A percentile compares a stretch with the other conserved stretches of the same genome.
phyloP scores from a whole-genome alignment of 2,329 filamentous ascomycete species.

The Gaeumannomyces sp. region DNA sequence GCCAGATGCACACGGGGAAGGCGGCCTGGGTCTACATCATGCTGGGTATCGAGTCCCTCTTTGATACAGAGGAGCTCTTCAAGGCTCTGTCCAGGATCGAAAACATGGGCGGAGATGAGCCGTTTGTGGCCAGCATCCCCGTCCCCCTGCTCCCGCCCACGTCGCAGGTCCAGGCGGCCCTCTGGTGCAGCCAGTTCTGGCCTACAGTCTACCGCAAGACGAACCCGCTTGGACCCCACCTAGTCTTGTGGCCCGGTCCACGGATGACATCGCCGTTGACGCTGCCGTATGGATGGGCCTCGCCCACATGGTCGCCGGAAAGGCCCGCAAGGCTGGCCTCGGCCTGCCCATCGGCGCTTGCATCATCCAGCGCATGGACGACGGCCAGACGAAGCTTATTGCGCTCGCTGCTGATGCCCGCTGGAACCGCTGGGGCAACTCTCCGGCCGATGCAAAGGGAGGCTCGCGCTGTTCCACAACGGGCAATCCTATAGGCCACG shows the following conservation, averaged over 20 bases:
- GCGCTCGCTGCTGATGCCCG: constrained; percentile 73
- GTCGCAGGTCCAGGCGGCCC: constrained; percentile 65
- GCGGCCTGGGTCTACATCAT: constrained; percentile 56
- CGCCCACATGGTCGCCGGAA: constrained; percentile 56
- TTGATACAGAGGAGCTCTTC: constrained; percentile 49
- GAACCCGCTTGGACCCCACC: constrained; percentile 80
- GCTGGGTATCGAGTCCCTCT: constrained; percentile 42
- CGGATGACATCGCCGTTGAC: constrained; percentile 60
- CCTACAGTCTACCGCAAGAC: constrained; percentile 81
- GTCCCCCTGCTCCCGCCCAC: constrained; percentile 71
- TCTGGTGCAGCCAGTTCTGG: constrained; percentile 75
- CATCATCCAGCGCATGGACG: constrained; percentile 57
- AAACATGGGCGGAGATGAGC: constrained; percentile 40
- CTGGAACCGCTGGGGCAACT: constrained; percentile 49
- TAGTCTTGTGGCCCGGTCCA: constrained; percentile 62
- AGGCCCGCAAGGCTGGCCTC: constrained; percentile 49
- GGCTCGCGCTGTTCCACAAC: constrained; percentile 26
- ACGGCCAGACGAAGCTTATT: constrained; percentile 50
- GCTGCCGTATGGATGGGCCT: constrained; percentile 62
- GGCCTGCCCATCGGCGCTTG: constrained; percentile 70
- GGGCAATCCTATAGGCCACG: constrained; percentile 73
- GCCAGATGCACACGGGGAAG: constrained; percentile 53
- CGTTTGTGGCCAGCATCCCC: constrained; percentile 56
- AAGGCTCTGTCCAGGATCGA: constrained; percentile 41
- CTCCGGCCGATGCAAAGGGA: constrained; percentile 18